Evolutionary conservation across 495 filamentous ascomycete genomes (phyloP).

Genomic region (Tuber umbilicatum): DNA sequence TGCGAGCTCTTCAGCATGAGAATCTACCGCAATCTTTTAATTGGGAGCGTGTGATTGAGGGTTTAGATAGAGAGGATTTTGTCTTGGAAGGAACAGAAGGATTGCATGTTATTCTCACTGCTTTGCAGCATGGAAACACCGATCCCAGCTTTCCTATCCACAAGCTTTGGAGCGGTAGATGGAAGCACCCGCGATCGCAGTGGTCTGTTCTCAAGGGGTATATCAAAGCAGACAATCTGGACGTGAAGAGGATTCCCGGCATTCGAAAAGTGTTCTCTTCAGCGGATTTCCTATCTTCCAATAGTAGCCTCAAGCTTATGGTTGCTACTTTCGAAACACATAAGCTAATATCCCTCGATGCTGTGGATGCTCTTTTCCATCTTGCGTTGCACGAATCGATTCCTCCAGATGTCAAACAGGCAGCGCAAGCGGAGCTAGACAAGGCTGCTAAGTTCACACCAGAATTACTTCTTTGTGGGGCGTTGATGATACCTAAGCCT

Average conservation of each 20-base stretch:
- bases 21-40: slow-evolving; percentile 57
- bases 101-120: slow-evolving; percentile 71
- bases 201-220: slow-evolving; percentile 84
- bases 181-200: slow-evolving; percentile 78
- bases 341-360: slow-evolving; percentile 80
- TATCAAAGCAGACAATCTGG: slow-evolving; percentile 62
- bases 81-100: slow-evolving; percentile 64
- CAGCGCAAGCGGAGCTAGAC: slow-evolving; percentile 37
- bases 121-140: slow-evolving; percentile 63
- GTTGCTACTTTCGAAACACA: slow-evolving; percentile 72
- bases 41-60: slow-evolving; percentile 74
- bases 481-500: slow-evolving; percentile 52
- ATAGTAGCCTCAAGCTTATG: slow-evolving; percentile 60
- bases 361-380: slow-evolving; percentile 72
- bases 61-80: slow-evolving; percentile 74
- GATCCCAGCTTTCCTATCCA: slow-evolving; percentile 58
- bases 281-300: slow-evolving; percentile 67
- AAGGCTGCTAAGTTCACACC: slow-evolving; percentile 41
- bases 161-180: slow-evolving; percentile 86
- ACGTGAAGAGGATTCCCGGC: slow-evolving; percentile 72
- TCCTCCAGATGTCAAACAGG: slow-evolving; percentile 33
- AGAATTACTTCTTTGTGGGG: slow-evolving; percentile 41
- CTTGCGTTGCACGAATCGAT: slow-evolving; percentile 59
- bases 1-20: slow-evolving; percentile 55
- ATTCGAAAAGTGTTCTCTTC: slow-evolving; percentile 69